A percentile compares a stretch with the other conserved stretches of the same genome.
These are phyloP conservation scores for Tulasnella sp. DNA, from an alignment of 768 basidiomycete species.

Conservation along the genomic window DNA sequence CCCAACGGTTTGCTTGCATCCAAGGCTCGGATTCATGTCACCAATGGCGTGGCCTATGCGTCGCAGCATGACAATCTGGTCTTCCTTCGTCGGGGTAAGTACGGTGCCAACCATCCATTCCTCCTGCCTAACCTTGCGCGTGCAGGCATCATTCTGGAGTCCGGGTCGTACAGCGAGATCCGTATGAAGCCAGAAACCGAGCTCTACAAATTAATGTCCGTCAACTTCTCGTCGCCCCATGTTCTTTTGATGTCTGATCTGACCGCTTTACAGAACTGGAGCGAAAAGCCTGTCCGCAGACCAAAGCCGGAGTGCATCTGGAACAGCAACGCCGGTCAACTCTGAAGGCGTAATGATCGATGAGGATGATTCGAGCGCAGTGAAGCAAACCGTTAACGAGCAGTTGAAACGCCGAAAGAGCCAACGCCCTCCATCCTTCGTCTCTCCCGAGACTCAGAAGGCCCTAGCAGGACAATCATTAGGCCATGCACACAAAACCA, in stretches of 20 bases:
- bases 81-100: constrained; percentile 67
- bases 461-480: background rate
- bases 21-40: constrained; percentile 82
- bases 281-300: constrained; percentile 1
- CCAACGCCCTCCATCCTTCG: constrained; percentile 30
- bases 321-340: constrained; percentile 46
- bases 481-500: constrained; percentile 15
- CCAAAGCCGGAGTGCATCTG: constrained; percentile 43
- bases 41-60: constrained; percentile 82
- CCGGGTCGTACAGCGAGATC: constrained; percentile 59
- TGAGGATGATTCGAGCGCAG: background rate
- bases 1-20: constrained; percentile 74
- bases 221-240: constrained; percentile 18
- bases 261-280: constrained; percentile 16
- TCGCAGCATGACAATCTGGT: constrained; percentile 68
- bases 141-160: constrained; percentile 63
- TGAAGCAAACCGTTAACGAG: background rate
- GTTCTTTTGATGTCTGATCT: background rate
- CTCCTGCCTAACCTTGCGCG: background rate
- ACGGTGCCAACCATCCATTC: background rate
- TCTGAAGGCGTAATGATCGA: constrained; percentile 16
- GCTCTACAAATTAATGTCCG: constrained; percentile 71
- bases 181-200: constrained; percentile 60
- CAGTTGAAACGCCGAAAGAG: constrained; percentile 28
- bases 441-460: constrained; percentile 34